A percentile compares a stretch with the other conserved stretches of the same genome.
These are phyloP conservation scores for Casaregolazyma suthepensis DNA, from an alignment of 1,139 yeast genomes.

Conservation along the genomic window DNA sequence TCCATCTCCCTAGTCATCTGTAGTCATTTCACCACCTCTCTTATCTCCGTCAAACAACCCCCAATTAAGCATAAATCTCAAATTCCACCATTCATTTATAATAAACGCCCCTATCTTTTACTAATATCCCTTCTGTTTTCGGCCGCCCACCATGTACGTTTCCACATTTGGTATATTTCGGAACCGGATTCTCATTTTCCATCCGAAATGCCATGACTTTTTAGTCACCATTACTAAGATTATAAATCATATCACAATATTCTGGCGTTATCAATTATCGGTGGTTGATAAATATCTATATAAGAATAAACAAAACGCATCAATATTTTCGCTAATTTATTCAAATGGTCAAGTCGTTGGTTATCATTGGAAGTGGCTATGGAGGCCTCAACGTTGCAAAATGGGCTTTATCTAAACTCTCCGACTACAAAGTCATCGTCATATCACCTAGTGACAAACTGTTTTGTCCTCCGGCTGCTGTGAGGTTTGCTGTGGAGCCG, in stretches of 20 bases:
- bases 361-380: conserved; percentile 25
- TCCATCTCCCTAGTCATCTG: neutral
- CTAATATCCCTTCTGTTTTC: neutral
- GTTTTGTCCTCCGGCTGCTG: conserved; percentile 22
- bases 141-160: neutral
- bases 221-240: neutral
- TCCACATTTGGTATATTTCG: neutral
- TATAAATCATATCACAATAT: neutral
- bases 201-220: neutral
- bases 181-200: neutral
- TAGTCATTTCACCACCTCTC: neutral
- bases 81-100: neutral
- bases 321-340: neutral
- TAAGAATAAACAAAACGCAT: neutral
- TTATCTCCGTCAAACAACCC: no score
- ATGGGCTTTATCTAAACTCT: conserved; percentile 12
- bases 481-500: conserved; percentile 24
- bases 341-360: conserved; percentile 9
- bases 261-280: neutral
- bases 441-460: conserved; percentile 19
- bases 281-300: neutral
- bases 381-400: conserved; percentile 21
- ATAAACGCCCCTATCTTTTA: neutral
- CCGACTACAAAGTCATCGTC: conserved; percentile 16
- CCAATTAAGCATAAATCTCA: neutral